Evolutionary conservation across 257 asterid species (phyloP).

Genomic region (Nicotiana otophora): DNA sequence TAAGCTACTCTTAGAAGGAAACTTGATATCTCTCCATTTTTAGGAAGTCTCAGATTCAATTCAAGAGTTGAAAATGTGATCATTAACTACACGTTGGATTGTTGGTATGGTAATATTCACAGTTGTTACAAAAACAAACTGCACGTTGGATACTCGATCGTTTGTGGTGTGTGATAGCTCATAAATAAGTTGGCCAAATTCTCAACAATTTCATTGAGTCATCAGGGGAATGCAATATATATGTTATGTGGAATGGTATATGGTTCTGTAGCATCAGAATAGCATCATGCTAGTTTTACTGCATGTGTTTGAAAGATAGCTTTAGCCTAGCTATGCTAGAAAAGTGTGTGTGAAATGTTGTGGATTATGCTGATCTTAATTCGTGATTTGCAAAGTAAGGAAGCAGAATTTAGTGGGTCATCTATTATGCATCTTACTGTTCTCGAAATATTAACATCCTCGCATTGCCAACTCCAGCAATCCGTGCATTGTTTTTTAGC

Average conservation of each 20-base stretch:
- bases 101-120: no score
- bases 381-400: not conserved
- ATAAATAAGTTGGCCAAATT: not conserved
- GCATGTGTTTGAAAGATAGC: not conserved
- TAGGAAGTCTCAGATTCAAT: no score
- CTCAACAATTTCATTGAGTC: conserved; percentile 3
- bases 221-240: not conserved
- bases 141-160: not conserved
- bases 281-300: not conserved
- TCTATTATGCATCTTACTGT: not conserved
- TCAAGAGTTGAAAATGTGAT: not conserved
- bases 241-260: not conserved
- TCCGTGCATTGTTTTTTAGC: no score
- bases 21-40: not conserved
- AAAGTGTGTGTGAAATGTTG: not conserved
- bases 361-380: not conserved
- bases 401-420: not conserved
- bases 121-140: no score
- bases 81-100: conserved; percentile 21
- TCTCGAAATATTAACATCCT: no score
- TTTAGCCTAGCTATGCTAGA: not conserved
- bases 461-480: no score
- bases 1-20: conserved; percentile 16
- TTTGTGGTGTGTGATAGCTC: not conserved
- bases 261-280: not conserved